Evolutionary conservation across 805 yeast species (phyloP), one percentile per base, ranked within the genome.

Genomic region (Candida ficus): DNA sequence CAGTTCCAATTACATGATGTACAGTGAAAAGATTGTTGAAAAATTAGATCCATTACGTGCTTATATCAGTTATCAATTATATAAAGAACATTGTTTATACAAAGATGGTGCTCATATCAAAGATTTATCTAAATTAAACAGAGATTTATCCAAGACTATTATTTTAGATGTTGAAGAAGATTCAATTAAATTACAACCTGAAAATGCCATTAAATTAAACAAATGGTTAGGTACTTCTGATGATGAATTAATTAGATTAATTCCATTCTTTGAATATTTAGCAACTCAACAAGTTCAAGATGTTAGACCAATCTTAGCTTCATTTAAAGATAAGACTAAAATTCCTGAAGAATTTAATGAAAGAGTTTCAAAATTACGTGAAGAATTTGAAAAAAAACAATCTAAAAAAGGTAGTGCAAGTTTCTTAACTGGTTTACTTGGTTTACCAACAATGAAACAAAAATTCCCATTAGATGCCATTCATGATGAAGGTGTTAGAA

Each of bases 11-110:
- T 83, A 84, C 54, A 82, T 80, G 79, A 83, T 84, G 71, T 83
- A 83, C 61, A 78, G 89, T 43, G 96, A 90, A 57, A 82, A 75
- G 53, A 77, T 88, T 31, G 87, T 90, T 37, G 80, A 81, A 50
- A 90, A 89, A 66, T 73, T 93, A 56, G 99, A 93, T 64, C 99
- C 99, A 16, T 78, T 84, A 65, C 90, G 84, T 58, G 95, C 95
- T 5, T 86, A 79, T 51, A 78, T 93, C 52, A 80, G 93, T 19
- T 88, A 87, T 58, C 86, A 93, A 12, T 73, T 93, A 49, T 89
- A 75, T 73, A 79, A 91, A 50, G 99, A 93, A 62, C 95, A 90
- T 38, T 85, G 96, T 57, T 55, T 67, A 25, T 85, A 85, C 62
- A 80, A 83, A 59, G 93, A 93, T 57, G 96, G 96, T 43, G 80